Base-by-base conservation (phyloP, 768 basidiomycete genomes). In the Amanita molliuscula region DNA sequence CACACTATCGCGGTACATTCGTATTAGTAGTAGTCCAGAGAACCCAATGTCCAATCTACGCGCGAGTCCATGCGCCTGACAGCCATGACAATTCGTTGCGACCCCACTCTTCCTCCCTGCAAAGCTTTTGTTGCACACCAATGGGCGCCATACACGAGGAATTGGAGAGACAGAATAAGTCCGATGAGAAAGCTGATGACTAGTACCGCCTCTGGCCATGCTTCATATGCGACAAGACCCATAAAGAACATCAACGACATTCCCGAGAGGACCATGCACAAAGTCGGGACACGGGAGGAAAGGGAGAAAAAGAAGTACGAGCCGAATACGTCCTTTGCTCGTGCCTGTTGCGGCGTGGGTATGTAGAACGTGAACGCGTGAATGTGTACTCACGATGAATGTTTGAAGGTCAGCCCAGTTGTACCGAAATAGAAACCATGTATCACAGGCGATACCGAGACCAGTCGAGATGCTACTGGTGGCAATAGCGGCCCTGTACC, bases 281-380 rank as follows among this genome's bases (percentile, higher is more conserved):
- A 54, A 0, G 76, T 72, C 0, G 84, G 85, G 10, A 84, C 65
- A 18, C 83, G 75, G 5, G 84, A 71, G 1, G 80, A 77, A 11
- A 88, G 69, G 25, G 79, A 70, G 61, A 88, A 88, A 67, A 84
- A 86, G 50, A 83, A 68, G 61, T 82, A 82, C 8, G 72, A 71
- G 20, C 67, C 69, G 54, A 78, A 82, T 28, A 86, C 53, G 57
- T 84, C 84, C 6, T 58, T 62, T 0, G 84, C 73, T 21, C 74
- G 71, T 4, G 37, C 53, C 75, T 81, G 61, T 18, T 13, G 29
- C 44, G n/a, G 18, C 36, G 21, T 41, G 45, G 29, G 35, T 21
- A n/a, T n/a, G n/a, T n/a, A n/a, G n/a, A n/a, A n/a, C n/a, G n/a
- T n/a, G n/a, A n/a, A n/a, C n/a, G n/a, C n/a, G n/a, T n/a, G n/a